These are phyloP conservation scores for Nakazawaea wyomingensis DNA, from an alignment of 805 yeast genomes.

Conservation along the genomic window DNA sequence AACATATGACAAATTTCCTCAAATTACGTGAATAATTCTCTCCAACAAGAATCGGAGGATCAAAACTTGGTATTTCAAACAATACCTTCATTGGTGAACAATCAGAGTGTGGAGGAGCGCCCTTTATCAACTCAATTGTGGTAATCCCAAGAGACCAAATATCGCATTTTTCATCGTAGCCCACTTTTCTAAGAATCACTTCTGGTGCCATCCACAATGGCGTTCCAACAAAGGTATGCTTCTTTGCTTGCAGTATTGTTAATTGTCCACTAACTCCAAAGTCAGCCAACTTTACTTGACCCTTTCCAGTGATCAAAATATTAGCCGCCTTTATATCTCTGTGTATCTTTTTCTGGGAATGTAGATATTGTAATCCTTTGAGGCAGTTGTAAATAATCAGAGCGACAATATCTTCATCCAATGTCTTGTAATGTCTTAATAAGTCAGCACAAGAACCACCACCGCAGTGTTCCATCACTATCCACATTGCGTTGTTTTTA, in stretches of 20 bases:
- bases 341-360: slow-evolving; percentile 71
- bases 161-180: slow-evolving; percentile 84
- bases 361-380: slow-evolving; percentile 72
- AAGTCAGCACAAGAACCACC: slow-evolving; percentile 89
- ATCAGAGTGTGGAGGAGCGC: slow-evolving; percentile 73
- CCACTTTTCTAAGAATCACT: slow-evolving; percentile 54
- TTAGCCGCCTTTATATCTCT: slow-evolving; percentile 91
- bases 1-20: slow-evolving; percentile 53
- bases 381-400: slow-evolving; percentile 60
- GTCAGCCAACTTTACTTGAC: slow-evolving; percentile 79
- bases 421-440: slow-evolving; percentile 45
- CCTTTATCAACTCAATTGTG: slow-evolving; percentile 76
- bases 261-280: slow-evolving; percentile 91
- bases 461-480: slow-evolving; percentile 92
- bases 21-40: slow-evolving; percentile 34
- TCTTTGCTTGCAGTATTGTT: slow-evolving; percentile 42
- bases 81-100: slow-evolving; percentile 75
- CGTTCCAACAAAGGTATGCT: slow-evolving; percentile 86
- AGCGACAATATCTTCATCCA: slow-evolving; percentile 57
- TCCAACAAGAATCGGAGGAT: slow-evolving; percentile 56
- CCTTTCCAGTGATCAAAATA: slow-evolving; percentile 64
- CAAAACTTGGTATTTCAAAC: slow-evolving; percentile 58
- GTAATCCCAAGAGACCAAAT: slow-evolving; percentile 97
- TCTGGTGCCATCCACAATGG: slow-evolving; percentile 99
- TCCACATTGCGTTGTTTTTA: slow-evolving; percentile 69